Conservation (phyloP, 345 rosid genomes). For the Trapa bicornis region DNA sequence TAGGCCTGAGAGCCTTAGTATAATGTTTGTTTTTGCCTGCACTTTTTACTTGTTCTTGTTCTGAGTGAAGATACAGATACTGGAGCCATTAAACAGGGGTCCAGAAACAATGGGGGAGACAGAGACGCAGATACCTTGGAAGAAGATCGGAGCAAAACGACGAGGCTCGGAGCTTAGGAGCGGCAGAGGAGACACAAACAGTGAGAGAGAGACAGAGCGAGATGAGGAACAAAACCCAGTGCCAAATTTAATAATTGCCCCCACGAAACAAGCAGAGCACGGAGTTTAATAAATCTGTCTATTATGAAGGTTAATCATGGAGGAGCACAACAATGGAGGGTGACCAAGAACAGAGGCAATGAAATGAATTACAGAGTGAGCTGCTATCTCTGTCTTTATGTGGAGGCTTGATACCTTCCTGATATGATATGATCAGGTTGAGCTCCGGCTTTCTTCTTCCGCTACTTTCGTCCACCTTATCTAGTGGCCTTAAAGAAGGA, state of each 20-base stretch:
- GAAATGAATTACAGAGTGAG: background rate
- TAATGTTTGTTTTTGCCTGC: background rate
- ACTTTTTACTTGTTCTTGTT: constrained; percentile 1
- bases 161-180: constrained; percentile 13
- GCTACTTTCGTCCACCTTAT: background rate
- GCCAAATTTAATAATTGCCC: background rate
- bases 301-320: background rate
- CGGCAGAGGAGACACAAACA: no score
- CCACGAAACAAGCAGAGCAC: background rate
- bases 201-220: constrained; percentile 7
- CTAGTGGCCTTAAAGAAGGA: no score
- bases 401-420: background rate
- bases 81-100: constrained; percentile 19
- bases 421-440: background rate
- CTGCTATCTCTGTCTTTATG: background rate
- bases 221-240: background rate
- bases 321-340: background rate
- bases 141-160: constrained; percentile 19
- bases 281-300: no score
- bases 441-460: background rate
- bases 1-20: constrained; percentile 2
- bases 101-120: background rate
- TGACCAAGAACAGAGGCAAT: background rate
- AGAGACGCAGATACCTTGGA: constrained; percentile 9
- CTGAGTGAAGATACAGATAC: background rate